Evolutionary conservation across 345 rosid genomes (phyloP).

Genomic region (Brassica rapa): DNA sequence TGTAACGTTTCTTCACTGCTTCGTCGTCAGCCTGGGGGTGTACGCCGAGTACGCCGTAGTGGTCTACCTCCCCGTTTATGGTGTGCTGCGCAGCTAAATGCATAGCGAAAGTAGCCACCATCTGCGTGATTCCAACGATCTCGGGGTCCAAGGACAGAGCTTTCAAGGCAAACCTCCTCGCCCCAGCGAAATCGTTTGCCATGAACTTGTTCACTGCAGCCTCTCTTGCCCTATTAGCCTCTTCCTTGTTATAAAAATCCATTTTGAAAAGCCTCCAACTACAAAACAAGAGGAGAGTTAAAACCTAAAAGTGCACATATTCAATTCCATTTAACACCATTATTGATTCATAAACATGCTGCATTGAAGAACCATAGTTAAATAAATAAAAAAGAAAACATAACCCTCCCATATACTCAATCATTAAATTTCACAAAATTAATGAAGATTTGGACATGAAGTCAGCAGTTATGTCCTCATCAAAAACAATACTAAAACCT

Average conservation of each 20-base stretch:
- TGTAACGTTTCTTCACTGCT: conserved; percentile 56
- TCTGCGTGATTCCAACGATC: conserved; percentile 57
- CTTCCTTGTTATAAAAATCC: conserved; percentile 58
- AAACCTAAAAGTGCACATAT: not conserved
- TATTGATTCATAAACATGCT: conserved; percentile 1
- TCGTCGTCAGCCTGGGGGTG: conserved; percentile 60
- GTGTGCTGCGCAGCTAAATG: conserved; percentile 50
- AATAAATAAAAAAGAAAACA: not conserved
- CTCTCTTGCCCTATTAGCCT: conserved; percentile 57
- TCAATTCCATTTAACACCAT: not conserved
- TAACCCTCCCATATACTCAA: conserved; percentile 4
- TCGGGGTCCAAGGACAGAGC: conserved; percentile 62
- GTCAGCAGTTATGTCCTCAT: not conserved
- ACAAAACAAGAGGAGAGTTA: not conserved
- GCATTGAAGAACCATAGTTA: not conserved
- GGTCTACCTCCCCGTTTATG: conserved; percentile 52
- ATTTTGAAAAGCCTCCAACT: conserved; percentile 19
- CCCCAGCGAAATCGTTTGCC: conserved; percentile 51
- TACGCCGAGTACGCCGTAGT: conserved; percentile 59
- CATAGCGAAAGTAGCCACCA: conserved; percentile 57
- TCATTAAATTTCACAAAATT: not conserved
- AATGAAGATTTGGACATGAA: conserved; percentile 2
- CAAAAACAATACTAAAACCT: not conserved
- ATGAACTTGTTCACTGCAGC: conserved; percentile 55
- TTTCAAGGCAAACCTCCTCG: conserved; percentile 61